These are phyloP conservation scores for Flaveria bidentis DNA, from an alignment of 129 eudicot species.

Conservation along the genomic window DNA sequence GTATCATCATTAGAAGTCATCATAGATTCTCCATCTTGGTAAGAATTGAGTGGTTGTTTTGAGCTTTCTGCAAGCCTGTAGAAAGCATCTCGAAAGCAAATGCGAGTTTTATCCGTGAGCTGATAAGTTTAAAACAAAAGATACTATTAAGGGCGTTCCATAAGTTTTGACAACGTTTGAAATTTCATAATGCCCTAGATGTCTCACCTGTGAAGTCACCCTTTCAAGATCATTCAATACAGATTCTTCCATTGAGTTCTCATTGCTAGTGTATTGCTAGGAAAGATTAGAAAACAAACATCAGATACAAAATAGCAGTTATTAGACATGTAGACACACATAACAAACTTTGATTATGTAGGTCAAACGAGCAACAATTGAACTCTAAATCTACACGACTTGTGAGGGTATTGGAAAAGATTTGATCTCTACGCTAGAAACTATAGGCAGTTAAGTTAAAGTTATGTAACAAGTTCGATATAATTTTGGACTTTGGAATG, in stretches of 20 bases:
- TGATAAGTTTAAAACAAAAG: conserved; percentile 27
- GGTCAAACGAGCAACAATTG: conserved; percentile 19
- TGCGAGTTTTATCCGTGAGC: conserved; percentile 64
- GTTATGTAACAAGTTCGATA: not conserved
- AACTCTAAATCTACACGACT: not conserved
- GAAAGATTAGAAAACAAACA: conserved; percentile 10
- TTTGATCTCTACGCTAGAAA: too few relatives aligned
- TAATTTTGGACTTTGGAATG: not conserved
- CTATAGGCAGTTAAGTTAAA: not conserved
- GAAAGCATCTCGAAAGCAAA: conserved; percentile 78
- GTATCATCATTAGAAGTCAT: conserved; percentile 34
- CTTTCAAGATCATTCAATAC: conserved; percentile 57
- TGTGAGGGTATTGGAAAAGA: not conserved
- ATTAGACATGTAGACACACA: conserved; percentile 1
- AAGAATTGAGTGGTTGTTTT: conserved; percentile 31
- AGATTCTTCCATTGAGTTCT: conserved; percentile 54
- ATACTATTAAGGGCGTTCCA: conserved; percentile 18
- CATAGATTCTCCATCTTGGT: conserved; percentile 36
- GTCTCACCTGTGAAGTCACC: conserved; percentile 55
- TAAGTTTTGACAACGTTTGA: not conserved
- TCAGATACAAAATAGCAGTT: conserved; percentile 8
- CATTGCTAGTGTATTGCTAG: conserved; percentile 32
- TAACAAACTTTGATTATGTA: conserved; percentile 13
- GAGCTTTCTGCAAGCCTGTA: conserved; percentile 85
- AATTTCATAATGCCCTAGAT: not conserved